phyloP scores from a whole-genome alignment of 495 filamentous ascomycete species.

The Penicillium atrosanguineum region DNA sequence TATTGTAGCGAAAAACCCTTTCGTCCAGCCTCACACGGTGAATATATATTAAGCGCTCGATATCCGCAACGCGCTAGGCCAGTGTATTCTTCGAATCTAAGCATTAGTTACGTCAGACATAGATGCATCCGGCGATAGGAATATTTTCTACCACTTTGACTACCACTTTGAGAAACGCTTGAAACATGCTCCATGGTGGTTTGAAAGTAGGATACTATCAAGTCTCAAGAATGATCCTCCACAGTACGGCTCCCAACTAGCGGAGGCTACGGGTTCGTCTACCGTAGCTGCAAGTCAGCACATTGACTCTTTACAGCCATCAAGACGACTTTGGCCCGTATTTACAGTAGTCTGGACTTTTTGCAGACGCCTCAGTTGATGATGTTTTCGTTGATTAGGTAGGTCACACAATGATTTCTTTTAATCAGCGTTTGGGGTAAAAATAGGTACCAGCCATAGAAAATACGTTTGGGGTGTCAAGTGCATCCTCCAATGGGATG shows the following conservation, averaged over 20 bases:
- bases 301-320: not conserved
- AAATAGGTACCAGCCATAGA: no score
- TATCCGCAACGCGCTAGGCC: not conserved
- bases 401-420: no score
- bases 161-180: slow-evolving; percentile 8
- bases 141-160: no score
- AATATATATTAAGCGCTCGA: not conserved
- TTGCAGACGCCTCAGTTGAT: not conserved
- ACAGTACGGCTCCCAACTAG: no score
- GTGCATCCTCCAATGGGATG: no score
- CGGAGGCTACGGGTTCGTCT: no score
- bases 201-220: not conserved
- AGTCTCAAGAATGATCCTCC: no score
- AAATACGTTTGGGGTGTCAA: no score
- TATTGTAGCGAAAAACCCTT: not conserved
- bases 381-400: not conserved
- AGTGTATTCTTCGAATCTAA: slow-evolving; percentile 3
- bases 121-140: slow-evolving; percentile 3
- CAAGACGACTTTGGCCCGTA: not conserved
- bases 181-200: slow-evolving; percentile 8
- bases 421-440: no score
- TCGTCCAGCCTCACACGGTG: no score
- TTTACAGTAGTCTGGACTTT: not conserved
- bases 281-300: not conserved
- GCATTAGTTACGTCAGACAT: slow-evolving; percentile 2